Percentiles rank a stretch among this genome's conserved stretches.
Conservation (phyloP, 805 yeast genomes). For the Hanseniaspora jakobsenii region DNA sequence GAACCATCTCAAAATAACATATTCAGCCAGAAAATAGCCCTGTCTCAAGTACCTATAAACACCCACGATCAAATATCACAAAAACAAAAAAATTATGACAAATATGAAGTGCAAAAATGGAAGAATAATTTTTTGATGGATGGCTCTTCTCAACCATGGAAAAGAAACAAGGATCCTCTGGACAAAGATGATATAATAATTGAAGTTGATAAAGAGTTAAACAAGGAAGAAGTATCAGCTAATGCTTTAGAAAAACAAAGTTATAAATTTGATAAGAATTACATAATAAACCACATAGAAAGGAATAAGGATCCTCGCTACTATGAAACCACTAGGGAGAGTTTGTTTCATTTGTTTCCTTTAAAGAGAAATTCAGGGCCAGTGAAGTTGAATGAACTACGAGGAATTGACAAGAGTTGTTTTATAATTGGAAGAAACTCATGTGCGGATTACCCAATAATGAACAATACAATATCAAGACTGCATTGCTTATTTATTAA, state of each 20-base stretch:
- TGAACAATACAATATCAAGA: conserved; percentile 71
- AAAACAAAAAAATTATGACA: not conserved
- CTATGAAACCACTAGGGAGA: not conserved
- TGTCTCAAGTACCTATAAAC: conserved; percentile 8
- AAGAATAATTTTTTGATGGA: conserved; percentile 10
- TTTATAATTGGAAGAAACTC: conserved; percentile 65
- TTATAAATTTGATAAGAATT: not conserved
- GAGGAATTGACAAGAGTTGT: not conserved
- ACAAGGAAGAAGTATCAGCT: not conserved
- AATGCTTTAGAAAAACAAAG: too few species aligned
- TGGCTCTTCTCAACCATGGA: conserved; percentile 13
- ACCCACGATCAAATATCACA: not conserved
- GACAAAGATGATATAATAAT: too few species aligned
- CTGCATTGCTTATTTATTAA: conserved; percentile 62
- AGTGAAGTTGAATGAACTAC: not conserved
- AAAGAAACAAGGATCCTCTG: not conserved
- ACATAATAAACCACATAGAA: not conserved
- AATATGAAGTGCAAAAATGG: conserved; percentile 6
- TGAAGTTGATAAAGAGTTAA: not conserved
- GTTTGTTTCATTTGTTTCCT: not conserved
- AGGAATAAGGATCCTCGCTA: not conserved
- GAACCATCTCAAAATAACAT: conserved; percentile 8
- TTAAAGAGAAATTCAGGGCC: not conserved
- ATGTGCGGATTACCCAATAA: conserved; percentile 46
- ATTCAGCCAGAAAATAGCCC: not conserved